These are phyloP conservation scores for Chalaropsis thielavioides DNA, from an alignment of 2,329 filamentous ascomycete species.

Conservation along the genomic window DNA sequence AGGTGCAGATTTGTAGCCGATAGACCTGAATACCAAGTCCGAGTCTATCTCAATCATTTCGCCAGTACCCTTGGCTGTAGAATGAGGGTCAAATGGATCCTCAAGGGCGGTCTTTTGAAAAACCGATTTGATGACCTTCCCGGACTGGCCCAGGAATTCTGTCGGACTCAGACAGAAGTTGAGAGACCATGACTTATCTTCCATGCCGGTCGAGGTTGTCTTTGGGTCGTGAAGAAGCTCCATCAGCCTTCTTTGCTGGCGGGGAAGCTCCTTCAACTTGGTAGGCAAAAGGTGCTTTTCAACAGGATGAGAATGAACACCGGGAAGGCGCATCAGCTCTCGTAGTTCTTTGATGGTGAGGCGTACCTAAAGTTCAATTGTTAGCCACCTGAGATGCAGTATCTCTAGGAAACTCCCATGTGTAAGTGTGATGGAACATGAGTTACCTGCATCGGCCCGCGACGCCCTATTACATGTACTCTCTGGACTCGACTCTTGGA, in stretches of 20 bases:
- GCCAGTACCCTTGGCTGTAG: constrained; percentile 35
- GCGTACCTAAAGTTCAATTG: constrained; percentile 45
- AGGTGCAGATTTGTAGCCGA: constrained; percentile 76
- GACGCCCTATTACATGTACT: constrained; percentile 75
- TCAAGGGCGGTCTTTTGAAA: constrained; percentile 50
- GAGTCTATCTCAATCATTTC: constrained; percentile 43
- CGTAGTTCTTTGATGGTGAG: constrained; percentile 93
- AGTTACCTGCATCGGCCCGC: constrained; percentile 65
- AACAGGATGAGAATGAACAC: constrained; percentile 57
- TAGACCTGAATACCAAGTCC: constrained; percentile 73
- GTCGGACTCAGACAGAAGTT: constrained; percentile 72
- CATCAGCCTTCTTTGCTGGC: constrained; percentile 62
- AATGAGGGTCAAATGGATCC: constrained; percentile 38
- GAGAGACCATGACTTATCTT: constrained; percentile 63
- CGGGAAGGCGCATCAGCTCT: constrained; percentile 66
- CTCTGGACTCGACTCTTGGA: constrained; percentile 58
- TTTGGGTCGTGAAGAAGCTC: constrained; percentile 50
- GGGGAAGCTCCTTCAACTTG: constrained; percentile 53
- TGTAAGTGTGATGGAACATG: constrained; percentile 22
- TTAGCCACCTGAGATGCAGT: constrained; percentile 8
- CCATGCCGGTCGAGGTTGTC: constrained; percentile 42
- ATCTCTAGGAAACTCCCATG: neutral
- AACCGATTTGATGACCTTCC: constrained; percentile 46
- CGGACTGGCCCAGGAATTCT: constrained; percentile 44
- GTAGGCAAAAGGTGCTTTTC: constrained; percentile 51